Percentiles rank a stretch among this genome's conserved stretches.
These are phyloP conservation scores for Umbelopsis isabellina DNA, from an alignment of 192 early-diverging fungal genomes.

Conservation along the genomic window DNA sequence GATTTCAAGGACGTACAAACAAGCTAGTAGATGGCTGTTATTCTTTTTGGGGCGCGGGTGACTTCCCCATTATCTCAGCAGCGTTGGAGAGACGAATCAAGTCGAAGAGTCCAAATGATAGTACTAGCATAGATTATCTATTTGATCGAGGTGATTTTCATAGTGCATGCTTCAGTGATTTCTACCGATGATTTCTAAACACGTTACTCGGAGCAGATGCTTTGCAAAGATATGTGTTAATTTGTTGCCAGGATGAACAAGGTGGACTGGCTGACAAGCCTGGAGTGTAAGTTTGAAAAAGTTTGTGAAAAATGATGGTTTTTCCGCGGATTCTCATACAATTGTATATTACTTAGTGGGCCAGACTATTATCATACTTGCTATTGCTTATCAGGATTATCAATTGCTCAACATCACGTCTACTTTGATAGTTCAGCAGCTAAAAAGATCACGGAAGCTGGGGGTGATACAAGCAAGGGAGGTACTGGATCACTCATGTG, in stretches of 20 bases:
- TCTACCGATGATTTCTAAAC: not conserved
- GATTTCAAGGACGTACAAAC: conserved; percentile 94
- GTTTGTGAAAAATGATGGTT: not conserved
- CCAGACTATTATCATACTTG: conserved; percentile 96
- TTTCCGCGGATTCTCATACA: not conserved
- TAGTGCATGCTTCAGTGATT: not conserved
- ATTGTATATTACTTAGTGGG: conserved; percentile 36
- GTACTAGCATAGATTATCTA: conserved; percentile 41
- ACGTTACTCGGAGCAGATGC: conserved; percentile 48
- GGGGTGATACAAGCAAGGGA: conserved; percentile 31
- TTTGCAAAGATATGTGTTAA: conserved; percentile 87
- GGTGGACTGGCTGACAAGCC: conserved; percentile 96
- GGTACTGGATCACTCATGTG: conserved; percentile 47
- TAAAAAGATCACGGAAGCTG: conserved; percentile 25
- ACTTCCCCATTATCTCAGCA: conserved; percentile 70
- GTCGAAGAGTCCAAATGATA: not conserved
- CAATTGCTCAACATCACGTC: conserved; percentile 79
- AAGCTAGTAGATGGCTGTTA: conserved; percentile 99
- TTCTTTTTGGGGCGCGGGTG: conserved; percentile 92
- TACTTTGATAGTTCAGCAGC: conserved; percentile 37
- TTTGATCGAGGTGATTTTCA: conserved; percentile 46
- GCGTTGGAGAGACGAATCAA: conserved; percentile 30
- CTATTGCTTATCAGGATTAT: conserved; percentile 88
- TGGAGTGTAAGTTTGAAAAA: conserved; percentile 59
- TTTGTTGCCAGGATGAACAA: conserved; percentile 75